Conservation (phyloP, 257 asterid genomes). For the Solanum chmielewskii region DNA sequence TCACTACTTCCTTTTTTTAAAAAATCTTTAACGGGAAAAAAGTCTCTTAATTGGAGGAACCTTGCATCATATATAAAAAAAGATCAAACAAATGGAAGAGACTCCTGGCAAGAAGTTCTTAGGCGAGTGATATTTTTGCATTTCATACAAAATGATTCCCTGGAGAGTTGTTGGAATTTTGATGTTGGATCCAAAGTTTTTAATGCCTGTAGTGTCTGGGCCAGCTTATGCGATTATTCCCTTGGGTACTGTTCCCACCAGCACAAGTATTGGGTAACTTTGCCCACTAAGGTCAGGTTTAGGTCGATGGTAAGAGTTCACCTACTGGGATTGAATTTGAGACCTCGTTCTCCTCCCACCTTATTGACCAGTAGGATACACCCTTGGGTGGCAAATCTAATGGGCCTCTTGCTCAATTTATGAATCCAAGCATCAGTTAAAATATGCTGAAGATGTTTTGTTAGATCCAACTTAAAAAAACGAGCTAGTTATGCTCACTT, state of each 20-base stretch:
- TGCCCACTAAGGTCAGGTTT: neutral
- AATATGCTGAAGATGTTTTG: neutral
- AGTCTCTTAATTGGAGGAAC: neutral
- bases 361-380: neutral
- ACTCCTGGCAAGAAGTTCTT: neutral
- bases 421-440: neutral
- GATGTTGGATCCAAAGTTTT: neutral
- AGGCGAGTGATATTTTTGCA: neutral
- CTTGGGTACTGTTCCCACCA: neutral
- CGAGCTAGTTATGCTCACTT: neutral
- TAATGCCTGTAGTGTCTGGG: neutral
- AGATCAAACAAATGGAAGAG: neutral
- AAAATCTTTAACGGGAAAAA: neutral
- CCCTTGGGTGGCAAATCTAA: neutral
- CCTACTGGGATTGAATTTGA: neutral
- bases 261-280: neutral
- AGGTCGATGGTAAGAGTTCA: neutral
- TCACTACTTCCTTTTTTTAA: neutral
- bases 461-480: neutral
- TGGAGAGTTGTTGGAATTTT: neutral
- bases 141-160: neutral
- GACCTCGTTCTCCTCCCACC: neutral
- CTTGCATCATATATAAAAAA: too few relatives aligned
- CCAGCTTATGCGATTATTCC: neutral
- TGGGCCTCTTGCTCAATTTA: neutral